Percentiles rank a stretch among this genome's conserved stretches.
These are phyloP conservation scores for Afroboletus lepidellus DNA, from an alignment of 1,284 basidiomycete species.

Conservation along the genomic window DNA sequence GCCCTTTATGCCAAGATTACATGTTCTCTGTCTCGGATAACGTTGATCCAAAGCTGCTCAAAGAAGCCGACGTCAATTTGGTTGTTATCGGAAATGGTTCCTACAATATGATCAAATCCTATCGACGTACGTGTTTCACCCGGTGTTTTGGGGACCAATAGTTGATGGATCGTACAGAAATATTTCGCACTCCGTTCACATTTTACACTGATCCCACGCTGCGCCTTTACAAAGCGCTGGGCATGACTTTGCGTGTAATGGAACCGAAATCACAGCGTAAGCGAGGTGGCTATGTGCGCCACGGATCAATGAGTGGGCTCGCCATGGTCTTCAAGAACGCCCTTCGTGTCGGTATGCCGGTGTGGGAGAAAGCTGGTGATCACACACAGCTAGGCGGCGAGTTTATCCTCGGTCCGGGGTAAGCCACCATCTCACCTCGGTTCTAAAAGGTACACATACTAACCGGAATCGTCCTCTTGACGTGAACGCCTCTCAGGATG, in stretches of 20 bases:
- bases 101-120: constrained; percentile 69
- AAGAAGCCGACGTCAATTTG: constrained; percentile 52
- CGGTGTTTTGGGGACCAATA: neutral
- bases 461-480: neutral
- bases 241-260: constrained; percentile 63
- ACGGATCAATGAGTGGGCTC: constrained; percentile 62
- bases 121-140: constrained; percentile 48
- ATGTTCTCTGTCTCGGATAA: constrained; percentile 63
- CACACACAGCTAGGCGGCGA: constrained; percentile 82
- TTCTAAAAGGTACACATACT: constrained; percentile 12
- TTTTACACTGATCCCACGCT: constrained; percentile 80
- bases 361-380: constrained; percentile 80
- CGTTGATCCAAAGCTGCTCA: constrained; percentile 52
- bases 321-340: constrained; percentile 70
- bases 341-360: constrained; percentile 67
- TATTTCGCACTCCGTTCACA: constrained; percentile 58
- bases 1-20: constrained; percentile 83
- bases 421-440: constrained; percentile 21
- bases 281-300: constrained; percentile 62
- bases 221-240: constrained; percentile 68
- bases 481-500: constrained; percentile 37
- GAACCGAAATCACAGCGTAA: constrained; percentile 35
- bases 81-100: constrained; percentile 81
- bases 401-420: constrained; percentile 83
- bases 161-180: constrained; percentile 39